phyloP scores from a whole-genome alignment of 2,329 filamentous ascomycete genomes.

The Aspergillus fumigatiaffinis region DNA sequence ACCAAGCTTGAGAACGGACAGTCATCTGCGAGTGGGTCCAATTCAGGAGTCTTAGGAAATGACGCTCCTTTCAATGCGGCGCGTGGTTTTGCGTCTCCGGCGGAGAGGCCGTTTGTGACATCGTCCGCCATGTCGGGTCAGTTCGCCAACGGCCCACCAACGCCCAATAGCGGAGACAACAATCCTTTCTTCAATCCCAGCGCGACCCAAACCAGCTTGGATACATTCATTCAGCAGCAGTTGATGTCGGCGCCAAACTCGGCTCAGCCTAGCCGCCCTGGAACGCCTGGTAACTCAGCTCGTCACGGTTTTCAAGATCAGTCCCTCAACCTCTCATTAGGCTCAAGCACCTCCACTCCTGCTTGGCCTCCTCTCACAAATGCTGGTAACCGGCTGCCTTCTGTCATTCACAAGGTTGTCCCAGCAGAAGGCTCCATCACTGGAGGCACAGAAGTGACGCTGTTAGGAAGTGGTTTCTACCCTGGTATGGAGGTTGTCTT shows the following conservation, averaged over 20 bases:
- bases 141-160: constrained; percentile 61
- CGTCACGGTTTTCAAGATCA: constrained; percentile 41
- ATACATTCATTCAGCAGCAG: constrained; percentile 60
- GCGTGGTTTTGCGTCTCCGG: constrained; percentile 33
- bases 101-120: constrained; percentile 47
- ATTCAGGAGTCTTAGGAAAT: constrained; percentile 38
- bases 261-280: constrained; percentile 70
- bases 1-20: constrained; percentile 67
- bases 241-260: constrained; percentile 71
- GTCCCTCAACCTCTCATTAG: constrained; percentile 24
- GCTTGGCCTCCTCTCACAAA: constrained; percentile 52
- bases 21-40: constrained; percentile 21
- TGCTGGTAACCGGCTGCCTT: constrained; percentile 50
- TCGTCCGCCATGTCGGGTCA: constrained; percentile 40
- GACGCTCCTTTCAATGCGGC: constrained; percentile 41
- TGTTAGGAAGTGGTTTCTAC: constrained; percentile 76
- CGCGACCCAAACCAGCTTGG: constrained; percentile 61
- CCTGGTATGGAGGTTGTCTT: constrained; percentile 82
- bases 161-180: constrained; percentile 62
- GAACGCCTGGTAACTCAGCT: constrained; percentile 58
- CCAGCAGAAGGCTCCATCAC: constrained; percentile 76
- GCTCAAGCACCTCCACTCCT: constrained; percentile 46
- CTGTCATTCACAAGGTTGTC: constrained; percentile 76
- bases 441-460: constrained; percentile 82
- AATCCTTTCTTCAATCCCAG: constrained; percentile 55